phyloP scores from a whole-genome alignment of 1,284 basidiomycete genomes.

The Grifola frondosa region DNA sequence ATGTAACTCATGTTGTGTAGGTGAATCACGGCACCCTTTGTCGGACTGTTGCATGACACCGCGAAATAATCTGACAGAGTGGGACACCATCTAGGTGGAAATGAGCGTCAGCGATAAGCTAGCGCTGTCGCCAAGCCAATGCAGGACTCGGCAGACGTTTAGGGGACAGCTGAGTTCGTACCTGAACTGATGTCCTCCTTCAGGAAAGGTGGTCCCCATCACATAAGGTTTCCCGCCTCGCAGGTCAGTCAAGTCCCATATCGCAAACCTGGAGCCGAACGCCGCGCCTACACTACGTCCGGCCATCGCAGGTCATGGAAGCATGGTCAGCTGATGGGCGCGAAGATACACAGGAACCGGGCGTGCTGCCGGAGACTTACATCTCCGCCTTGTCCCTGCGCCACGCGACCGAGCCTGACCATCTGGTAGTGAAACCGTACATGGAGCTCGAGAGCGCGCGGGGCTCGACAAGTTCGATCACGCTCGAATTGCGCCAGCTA shows the following conservation, averaged over 20 bases:
- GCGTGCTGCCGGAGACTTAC: constrained; percentile 39
- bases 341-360: constrained; percentile 3
- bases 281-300: constrained; percentile 65
- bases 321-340: constrained; percentile 9
- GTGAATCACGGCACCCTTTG: constrained; percentile 63
- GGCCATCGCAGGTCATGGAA: constrained; percentile 2
- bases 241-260: constrained; percentile 74
- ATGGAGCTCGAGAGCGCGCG: constrained; percentile 53
- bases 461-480: constrained; percentile 73
- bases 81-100: constrained; percentile 65
- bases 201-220: constrained; percentile 58
- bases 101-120: background rate
- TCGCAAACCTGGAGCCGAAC: constrained; percentile 63
- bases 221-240: constrained; percentile 69
- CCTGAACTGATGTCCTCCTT: constrained; percentile 70
- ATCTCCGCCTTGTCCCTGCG: constrained; percentile 64
- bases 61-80: constrained; percentile 74
- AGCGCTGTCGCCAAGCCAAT: background rate
- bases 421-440: constrained; percentile 45
- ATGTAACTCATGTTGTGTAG: constrained; percentile 65
- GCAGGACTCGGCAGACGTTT: constrained; percentile 3
- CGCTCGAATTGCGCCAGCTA: constrained; percentile 57
- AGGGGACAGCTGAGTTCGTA: constrained; percentile 30
- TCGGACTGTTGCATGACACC: constrained; percentile 57
- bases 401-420: constrained; percentile 67